Evolutionary conservation across 495 filamentous ascomycete species (phyloP), one percentile per base, ranked within the genome.

Genomic region (Podospora tetraspora): DNA sequence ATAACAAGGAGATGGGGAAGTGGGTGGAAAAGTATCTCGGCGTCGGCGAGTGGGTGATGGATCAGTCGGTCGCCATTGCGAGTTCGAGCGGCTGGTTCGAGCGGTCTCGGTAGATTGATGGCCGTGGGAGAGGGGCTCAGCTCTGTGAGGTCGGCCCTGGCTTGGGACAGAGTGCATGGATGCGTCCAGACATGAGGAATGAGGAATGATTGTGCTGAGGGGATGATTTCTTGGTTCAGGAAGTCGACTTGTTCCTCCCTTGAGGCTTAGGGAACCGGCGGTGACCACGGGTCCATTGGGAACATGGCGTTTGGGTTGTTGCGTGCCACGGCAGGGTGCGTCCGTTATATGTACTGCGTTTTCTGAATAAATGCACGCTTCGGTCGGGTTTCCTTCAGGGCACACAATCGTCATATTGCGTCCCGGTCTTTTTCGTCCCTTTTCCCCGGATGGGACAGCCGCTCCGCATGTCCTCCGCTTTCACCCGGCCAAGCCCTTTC

Each of bases 31-130:
- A 89, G 77, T 99, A 99, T 81, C 89, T 99, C 68, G 92, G 92
- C 63, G 88, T 98, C 58, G 95, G 95, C 76, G 95, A 99, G 80
- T 96, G 92, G 92, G 91, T 97, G 64, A 94, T 99, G 94, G 95
- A 99, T 76, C 90, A 94, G 81, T 95, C 93, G 6, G 92, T 97
- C 29, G 94, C 94, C 29, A 84, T 97, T 64, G 89, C 96, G 80
- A 90, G 93, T 16, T 89, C 91, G 16, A 95, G 91, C 77, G 84
- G 88, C 34, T 99, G 86, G 79, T 99, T 99, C 76, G 93, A 97
- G 79, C 86, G 94, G 73, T 90, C 84, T 76, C 88, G 94, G 79
- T 97, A 83, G 88, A 70, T 60, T 57, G 59, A 3, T 58, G 29
- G 43, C 43, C 43, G 12, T 25, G 43, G 24, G 59, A 12, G 30